Percentiles rank a stretch among this genome's conserved stretches.
Evolutionary conservation across 768 basidiomycete genomes (phyloP).

Genomic region (Suillus tomentosus): DNA sequence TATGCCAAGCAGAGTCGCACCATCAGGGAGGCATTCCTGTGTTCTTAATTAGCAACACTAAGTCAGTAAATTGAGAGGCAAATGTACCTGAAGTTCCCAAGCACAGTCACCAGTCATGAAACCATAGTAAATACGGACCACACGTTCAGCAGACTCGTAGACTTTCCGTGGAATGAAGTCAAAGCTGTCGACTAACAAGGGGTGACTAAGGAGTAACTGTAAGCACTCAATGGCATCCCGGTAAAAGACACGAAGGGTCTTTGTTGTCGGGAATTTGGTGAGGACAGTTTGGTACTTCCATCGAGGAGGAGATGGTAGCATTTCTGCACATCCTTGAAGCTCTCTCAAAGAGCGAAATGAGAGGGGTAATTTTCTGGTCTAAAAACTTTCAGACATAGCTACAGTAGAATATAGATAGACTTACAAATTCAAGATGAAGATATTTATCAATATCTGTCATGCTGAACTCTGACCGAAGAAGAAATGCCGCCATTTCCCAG

Average conservation of each 20-base stretch:
- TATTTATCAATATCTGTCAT: not conserved
- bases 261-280: not conserved
- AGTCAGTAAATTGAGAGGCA: not conserved
- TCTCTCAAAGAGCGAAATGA: not conserved
- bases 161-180: slow-evolving; percentile 18
- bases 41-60: not conserved
- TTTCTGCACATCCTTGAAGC: not conserved
- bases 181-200: slow-evolving; percentile 6
- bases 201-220: not conserved
- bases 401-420: slow-evolving; percentile 26
- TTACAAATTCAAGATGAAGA: slow-evolving; percentile 5
- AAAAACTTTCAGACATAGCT: not conserved
- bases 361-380: not conserved
- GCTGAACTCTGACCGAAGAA: not conserved
- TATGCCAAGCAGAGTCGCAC: slow-evolving; percentile 31
- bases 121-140: slow-evolving; percentile 18
- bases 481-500: slow-evolving; percentile 3
- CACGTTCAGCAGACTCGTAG: slow-evolving; percentile 16
- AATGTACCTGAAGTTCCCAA: slow-evolving; percentile 29
- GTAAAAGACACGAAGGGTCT: not conserved
- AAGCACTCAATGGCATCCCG: not conserved
- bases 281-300: not conserved
- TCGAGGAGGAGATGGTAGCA: not conserved
- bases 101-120: slow-evolving; percentile 28
- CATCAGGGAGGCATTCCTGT: slow-evolving; percentile 24